Conservation (phyloP, 768 basidiomycete genomes). For the Collybia sp. region DNA sequence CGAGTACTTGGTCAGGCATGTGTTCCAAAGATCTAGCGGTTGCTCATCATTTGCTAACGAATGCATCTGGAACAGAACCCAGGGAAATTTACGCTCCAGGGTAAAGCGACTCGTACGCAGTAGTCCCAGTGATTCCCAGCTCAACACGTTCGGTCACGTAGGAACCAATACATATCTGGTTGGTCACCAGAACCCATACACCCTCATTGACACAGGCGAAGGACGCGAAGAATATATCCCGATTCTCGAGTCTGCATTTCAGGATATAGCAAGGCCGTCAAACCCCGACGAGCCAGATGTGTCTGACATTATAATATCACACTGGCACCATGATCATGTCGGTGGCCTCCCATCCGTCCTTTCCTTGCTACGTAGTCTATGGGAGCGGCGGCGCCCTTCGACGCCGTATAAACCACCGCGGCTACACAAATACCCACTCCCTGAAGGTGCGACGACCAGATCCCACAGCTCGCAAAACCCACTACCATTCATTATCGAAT, state of each 20-base stretch:
- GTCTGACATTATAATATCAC: constrained; percentile 89
- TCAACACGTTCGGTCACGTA: constrained; percentile 19
- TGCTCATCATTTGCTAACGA: neutral
- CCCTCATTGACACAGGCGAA: constrained; percentile 82
- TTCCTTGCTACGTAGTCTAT: constrained; percentile 55
- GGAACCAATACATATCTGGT: constrained; percentile 91
- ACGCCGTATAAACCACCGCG: constrained; percentile 60
- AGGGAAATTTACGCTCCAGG: constrained; percentile 85
- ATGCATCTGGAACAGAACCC: constrained; percentile 55
- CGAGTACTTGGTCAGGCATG: constrained; percentile 75
- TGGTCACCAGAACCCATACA: constrained; percentile 64
- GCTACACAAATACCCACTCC: constrained; percentile 67
- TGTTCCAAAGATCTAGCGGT: neutral
- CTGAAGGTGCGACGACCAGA: constrained; percentile 11
- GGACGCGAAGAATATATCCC: constrained; percentile 65
- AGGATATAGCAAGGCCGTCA: constrained; percentile 24
- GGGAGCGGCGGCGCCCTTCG: constrained; percentile 44
- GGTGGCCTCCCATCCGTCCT: constrained; percentile 74
- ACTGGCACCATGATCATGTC: constrained; percentile 87
- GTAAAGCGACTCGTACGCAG: constrained; percentile 24
- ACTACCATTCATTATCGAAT: constrained; percentile 34
- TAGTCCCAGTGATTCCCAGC: neutral
- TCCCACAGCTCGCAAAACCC: constrained; percentile 22
- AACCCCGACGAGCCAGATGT: constrained; percentile 48
- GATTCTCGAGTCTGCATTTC: constrained; percentile 58